Evolutionary conservation across 208 protist species (phyloP), one percentile per base, ranked within the genome.

Genomic region (Acanthamoeba lenticulata): DNA sequence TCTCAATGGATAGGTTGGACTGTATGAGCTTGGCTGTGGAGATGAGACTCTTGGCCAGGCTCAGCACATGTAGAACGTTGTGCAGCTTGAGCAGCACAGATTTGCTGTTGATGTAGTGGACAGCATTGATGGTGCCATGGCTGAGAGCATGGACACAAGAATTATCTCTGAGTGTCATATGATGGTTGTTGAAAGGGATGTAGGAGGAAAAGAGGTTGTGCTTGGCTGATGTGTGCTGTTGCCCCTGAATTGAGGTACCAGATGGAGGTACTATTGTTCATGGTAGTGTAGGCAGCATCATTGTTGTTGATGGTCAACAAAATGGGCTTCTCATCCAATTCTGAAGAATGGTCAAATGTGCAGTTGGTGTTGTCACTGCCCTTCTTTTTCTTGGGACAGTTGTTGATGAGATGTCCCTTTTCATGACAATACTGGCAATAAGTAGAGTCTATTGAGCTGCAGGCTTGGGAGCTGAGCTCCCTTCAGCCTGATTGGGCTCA

Each of bases 181-280:
- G 6, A 21, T 34, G 79, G 27, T 88, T 19, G 44, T 62, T 11
- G 17, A 88, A n/a, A 7, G 79, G 40, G 44, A 60, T 38, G 44
- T 62, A 88, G 34, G 79, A 40, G 40, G 36, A 60, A 42, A 88
- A 60, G 42, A 49, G 44, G 27, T 49, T 24, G 24, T 40, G 38
- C 27, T 57, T 49, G 19, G 45, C 40, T 57, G 13, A 88, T 88
- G 79, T 88, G 79, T 32, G 40, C 6, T 49, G 79, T 88, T 24
- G 79, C 79, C 40, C 79, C 79, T 29, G 74, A 85, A 29, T 85
- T 29, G 42, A 85, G 7, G n/a, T 49, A 85, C 74, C 74, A 85
- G 6, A 88, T 79, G 11, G 67, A 45, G 67, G 60, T 69, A 69
- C 60, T 69, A 34, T 69, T 34, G 60, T 69, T 69, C 21, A 21